phyloP scores from a whole-genome alignment of 1,284 basidiomycete species.

The Taiwanofungus camphoratus region DNA sequence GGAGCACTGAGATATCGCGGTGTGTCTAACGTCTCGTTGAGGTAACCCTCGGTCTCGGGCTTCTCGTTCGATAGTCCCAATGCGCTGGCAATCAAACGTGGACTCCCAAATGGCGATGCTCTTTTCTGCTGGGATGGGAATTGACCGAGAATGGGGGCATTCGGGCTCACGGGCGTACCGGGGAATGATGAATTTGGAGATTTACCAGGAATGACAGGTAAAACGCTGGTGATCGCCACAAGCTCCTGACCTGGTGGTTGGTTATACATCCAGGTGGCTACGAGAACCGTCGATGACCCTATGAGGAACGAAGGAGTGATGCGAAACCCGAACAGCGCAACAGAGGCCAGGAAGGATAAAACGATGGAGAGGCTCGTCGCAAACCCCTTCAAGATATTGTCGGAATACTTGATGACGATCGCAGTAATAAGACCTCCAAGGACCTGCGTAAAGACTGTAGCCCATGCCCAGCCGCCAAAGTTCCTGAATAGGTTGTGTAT shows the following conservation, averaged over 20 bases:
- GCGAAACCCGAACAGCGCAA: constrained; percentile 83
- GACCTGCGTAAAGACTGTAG: constrained; percentile 88
- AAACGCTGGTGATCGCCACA: constrained; percentile 32
- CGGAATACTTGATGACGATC: constrained; percentile 82
- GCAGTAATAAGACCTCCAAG: constrained; percentile 92
- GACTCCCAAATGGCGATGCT: constrained; percentile 45
- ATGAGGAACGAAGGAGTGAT: constrained; percentile 85
- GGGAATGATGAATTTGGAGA: constrained; percentile 33
- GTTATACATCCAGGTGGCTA: constrained; percentile 86
- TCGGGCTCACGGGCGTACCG: constrained; percentile 45
- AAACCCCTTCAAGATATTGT: constrained; percentile 93
- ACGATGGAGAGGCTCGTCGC: constrained; percentile 93
- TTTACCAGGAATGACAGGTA: constrained; percentile 26
- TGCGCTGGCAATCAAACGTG: constrained; percentile 41
- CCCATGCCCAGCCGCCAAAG: constrained; percentile 92
- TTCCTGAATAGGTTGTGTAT: constrained; percentile 43
- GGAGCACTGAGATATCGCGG: constrained; percentile 54
- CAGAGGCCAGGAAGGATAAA: constrained; percentile 88
- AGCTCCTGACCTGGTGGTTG: constrained; percentile 53
- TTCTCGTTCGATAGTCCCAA: constrained; percentile 37
- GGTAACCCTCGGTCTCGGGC: constrained; percentile 31
- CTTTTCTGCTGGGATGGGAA: constrained; percentile 41
- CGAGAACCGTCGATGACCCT: constrained; percentile 58
- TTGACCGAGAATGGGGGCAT: constrained; percentile 55
- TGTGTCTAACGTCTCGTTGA: constrained; percentile 47